Evolutionary conservation across 1,139 yeast species (phyloP), one percentile per base, ranked within the genome.

Genomic region (Scheffersomyces cryptocercus): DNA sequence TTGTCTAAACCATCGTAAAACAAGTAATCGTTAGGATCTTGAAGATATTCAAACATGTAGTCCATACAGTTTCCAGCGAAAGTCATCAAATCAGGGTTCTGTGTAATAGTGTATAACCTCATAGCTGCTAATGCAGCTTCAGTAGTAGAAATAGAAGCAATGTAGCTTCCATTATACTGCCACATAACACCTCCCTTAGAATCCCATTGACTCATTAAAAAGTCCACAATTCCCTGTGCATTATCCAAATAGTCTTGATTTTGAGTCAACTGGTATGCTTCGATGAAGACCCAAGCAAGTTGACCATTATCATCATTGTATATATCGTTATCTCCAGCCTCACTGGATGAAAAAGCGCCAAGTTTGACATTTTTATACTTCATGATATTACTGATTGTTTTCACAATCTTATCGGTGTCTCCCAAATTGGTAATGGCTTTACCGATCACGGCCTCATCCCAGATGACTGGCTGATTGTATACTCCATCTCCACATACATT

Each of bases 271-370:
- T 47, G 37, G 40, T 54, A 62, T 4, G 68, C 72, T 12, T 60
- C 62, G 3, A 58, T 39, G 34, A 56, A 64, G 1, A 63, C 69
- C 71, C 72, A 69, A 2, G 58, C 55, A 0, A 66, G 50, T 46
- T 69, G 75, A 3, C 68, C 61, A 50, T 67, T 59, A 47, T 69
- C 75, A 47, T 69, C 75, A 12, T 60, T 60, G 46, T 69, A 69
- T 15, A 69, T 56, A 38, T 68, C 71, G 11, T 47, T 49, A 43
- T 62, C 58, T 15, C 56, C 58, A 3, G 61, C 66, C 6, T 62
- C 64, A n/a, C 64, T 49, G 1, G 74, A 68, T n/a, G 68, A 61
- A 43, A 52, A 69, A 2, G 64, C 73, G 4, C 63, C 66, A 6
- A 39, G 13, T 3, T 40, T 26, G 3, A 41, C 8, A 36, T 50